Evolutionary conservation across 495 filamentous ascomycete species (phyloP).

Genomic region (Xylaria flabelliformis): DNA sequence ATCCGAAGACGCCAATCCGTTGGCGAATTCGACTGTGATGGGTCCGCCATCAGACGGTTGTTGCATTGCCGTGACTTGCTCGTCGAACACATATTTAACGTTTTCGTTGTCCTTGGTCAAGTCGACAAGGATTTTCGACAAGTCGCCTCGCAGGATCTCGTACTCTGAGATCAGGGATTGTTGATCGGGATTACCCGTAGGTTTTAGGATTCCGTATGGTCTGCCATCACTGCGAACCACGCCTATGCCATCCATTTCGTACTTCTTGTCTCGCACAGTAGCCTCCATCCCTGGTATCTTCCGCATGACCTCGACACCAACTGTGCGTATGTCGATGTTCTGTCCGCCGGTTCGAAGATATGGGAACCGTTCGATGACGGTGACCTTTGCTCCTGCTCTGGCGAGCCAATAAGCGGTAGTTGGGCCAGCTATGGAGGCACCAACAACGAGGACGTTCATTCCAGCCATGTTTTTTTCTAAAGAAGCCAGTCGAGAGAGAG

Average conservation of each 20-base stretch:
- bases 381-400: slow-evolving; percentile 31
- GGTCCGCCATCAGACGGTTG: slow-evolving; percentile 37
- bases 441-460: slow-evolving; percentile 47
- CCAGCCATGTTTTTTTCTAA: slow-evolving; percentile 40
- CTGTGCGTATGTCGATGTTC: slow-evolving; percentile 46
- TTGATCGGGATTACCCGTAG: slow-evolving; percentile 37
- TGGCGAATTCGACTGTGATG: slow-evolving; percentile 35
- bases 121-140: slow-evolving; percentile 34
- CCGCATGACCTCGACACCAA: slow-evolving; percentile 43
- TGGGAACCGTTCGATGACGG: slow-evolving; percentile 41
- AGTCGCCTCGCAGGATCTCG: slow-evolving; percentile 37
- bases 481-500: background rate
- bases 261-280: slow-evolving; percentile 32
- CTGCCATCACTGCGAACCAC: slow-evolving; percentile 35
- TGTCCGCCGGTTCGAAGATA: slow-evolving; percentile 42
- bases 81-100: slow-evolving; percentile 34
- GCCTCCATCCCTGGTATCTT: slow-evolving; percentile 39
- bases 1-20: slow-evolving; percentile 39
- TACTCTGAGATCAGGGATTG: slow-evolving; percentile 31
- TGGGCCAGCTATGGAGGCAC: slow-evolving; percentile 50
- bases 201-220: slow-evolving; percentile 28
- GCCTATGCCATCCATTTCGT: slow-evolving; percentile 36
- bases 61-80: slow-evolving; percentile 34
- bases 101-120: slow-evolving; percentile 37
- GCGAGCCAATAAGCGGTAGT: slow-evolving; percentile 33